Percentiles rank a stretch among this genome's conserved stretches.
phyloP scores from a whole-genome alignment of 306 rosid species.

The Ormosia emarginata region DNA sequence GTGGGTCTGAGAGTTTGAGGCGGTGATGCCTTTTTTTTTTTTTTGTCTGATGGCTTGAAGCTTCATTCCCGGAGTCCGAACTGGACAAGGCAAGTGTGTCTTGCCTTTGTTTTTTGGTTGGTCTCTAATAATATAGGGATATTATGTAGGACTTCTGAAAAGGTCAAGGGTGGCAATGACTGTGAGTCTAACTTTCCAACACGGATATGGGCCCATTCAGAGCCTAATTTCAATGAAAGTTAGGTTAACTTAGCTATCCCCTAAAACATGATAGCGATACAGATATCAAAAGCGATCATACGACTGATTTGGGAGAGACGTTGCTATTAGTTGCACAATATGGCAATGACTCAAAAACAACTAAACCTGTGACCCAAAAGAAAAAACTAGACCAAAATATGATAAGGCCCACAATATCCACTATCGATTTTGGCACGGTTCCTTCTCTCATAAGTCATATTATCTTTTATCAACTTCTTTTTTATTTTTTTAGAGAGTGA shows the following conservation, averaged over 20 bases:
- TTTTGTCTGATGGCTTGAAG: background rate
- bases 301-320: constrained; percentile 12
- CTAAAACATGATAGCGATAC: constrained; percentile 13
- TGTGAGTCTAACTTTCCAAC: constrained; percentile 29
- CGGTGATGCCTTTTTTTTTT: background rate
- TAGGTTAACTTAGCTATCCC: constrained; percentile 31
- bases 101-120: background rate
- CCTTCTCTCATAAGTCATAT: constrained; percentile 5
- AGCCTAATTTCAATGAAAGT: constrained; percentile 37
- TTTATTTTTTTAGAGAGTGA: constrained; percentile 20
- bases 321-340: constrained; percentile 13
- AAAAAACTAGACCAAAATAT: background rate
- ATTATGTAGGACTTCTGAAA: background rate
- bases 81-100: background rate
- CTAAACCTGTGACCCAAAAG: background rate
- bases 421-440: background rate
- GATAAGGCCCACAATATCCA: constrained; percentile 28
- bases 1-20: background rate
- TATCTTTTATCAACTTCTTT: constrained; percentile 15
- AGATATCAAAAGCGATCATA: background rate
- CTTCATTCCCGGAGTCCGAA: background rate
- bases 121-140: background rate
- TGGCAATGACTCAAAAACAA: constrained; percentile 41
- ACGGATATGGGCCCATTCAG: constrained; percentile 26
- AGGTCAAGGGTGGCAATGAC: constrained; percentile 13